Conservation (phyloP, 176 grass and related monocot species). For the Avena insularis region DNA sequence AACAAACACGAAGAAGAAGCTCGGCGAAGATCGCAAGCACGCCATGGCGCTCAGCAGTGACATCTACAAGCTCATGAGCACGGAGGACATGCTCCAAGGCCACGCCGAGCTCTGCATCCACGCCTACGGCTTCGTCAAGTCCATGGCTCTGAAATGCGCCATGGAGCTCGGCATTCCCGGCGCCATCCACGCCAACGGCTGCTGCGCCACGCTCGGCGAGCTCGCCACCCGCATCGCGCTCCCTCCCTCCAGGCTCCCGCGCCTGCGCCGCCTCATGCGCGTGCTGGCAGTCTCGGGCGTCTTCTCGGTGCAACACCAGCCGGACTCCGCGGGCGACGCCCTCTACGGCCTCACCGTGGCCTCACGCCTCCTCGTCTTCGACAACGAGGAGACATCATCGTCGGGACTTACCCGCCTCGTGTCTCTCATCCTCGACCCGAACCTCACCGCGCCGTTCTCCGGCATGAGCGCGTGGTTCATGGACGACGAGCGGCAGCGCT, state of each 20-base stretch:
- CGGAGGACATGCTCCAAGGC: slow-evolving; percentile 23
- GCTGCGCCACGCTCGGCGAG: slow-evolving; percentile 6
- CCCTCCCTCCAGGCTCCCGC: slow-evolving; percentile 16
- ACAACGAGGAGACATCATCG: background rate
- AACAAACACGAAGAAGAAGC: background rate
- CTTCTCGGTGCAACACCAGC: background rate
- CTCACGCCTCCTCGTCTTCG: background rate
- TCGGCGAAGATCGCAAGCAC: background rate
- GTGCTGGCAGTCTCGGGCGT: background rate
- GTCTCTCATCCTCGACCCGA: slow-evolving; percentile 13
- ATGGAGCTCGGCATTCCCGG: slow-evolving; percentile 13
- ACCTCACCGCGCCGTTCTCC: background rate
- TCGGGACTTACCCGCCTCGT: background rate
- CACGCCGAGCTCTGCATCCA: background rate
- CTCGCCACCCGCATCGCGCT: background rate
- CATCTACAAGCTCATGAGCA: slow-evolving; percentile 18
- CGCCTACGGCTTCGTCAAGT: slow-evolving; percentile 26
- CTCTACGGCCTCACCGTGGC: background rate
- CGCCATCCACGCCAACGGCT: slow-evolving; percentile 17
- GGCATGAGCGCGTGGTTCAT: slow-evolving; percentile 34
- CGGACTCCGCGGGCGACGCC: background rate
- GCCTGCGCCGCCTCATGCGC: slow-evolving; percentile 38
- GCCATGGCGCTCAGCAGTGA: background rate
- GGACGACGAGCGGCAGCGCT: slow-evolving; percentile 16
- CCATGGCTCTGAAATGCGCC: slow-evolving; percentile 34